A percentile compares a stretch with the other conserved stretches of the same genome.
These are phyloP conservation scores for Pythium coloratum DNA, from an alignment of 352 stramenopile genomes.

Conservation along the genomic window DNA sequence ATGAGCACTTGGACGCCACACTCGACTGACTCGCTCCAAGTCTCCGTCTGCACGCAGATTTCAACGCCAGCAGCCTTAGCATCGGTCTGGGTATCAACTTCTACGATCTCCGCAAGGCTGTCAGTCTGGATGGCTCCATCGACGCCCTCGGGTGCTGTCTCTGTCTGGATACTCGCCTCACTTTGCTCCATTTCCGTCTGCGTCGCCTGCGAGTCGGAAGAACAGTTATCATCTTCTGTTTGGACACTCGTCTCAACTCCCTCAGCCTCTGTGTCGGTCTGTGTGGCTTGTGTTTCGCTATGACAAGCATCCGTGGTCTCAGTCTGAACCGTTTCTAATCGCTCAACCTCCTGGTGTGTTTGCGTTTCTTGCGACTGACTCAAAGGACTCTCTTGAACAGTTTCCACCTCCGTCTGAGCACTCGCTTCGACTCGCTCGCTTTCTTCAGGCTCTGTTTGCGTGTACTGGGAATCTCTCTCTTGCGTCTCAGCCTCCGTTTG, in stretches of 20 bases:
- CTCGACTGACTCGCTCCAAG: not conserved
- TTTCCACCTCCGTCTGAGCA: not conserved
- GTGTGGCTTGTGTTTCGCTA: not conserved
- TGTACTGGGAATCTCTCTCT: not conserved
- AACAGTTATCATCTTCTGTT: not conserved
- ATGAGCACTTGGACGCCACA: conserved; percentile 6
- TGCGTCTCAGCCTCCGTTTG: conserved; percentile 4
- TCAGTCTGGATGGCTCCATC: conserved; percentile 4
- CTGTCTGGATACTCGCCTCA: conserved; percentile 4
- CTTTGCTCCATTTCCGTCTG: not conserved
- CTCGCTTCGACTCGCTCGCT: not conserved
- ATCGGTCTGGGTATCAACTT: conserved; percentile 1
- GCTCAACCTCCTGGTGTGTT: not conserved
- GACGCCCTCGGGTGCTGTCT: not conserved
- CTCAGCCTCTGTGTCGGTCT: not conserved
- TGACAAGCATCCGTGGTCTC: not conserved
- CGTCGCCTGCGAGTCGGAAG: not conserved
- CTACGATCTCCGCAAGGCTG: not conserved
- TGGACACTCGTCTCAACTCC: not conserved
- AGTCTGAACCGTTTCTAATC: not conserved
- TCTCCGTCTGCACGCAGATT: not conserved
- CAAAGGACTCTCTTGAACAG: not conserved
- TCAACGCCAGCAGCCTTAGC: not conserved
- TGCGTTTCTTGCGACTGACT: not conserved
- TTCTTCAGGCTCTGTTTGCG: not conserved